Base-by-base conservation (phyloP, 2,329 filamentous ascomycete species). In the Seiridium unicorne region DNA sequence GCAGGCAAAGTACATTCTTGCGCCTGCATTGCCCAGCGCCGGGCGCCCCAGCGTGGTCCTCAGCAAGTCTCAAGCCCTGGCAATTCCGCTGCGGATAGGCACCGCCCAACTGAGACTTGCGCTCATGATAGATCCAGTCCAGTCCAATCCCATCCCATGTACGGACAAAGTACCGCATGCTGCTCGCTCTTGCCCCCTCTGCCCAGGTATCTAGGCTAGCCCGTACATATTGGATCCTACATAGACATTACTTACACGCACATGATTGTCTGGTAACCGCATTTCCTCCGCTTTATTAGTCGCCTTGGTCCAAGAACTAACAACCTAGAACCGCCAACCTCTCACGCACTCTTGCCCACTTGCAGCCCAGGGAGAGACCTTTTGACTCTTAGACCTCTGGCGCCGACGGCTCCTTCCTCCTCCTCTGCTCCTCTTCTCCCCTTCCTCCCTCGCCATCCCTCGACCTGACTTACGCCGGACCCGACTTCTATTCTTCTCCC, bases 51-150 rank as follows among this genome's bases (percentile, higher is more conserved):
- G 46, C 46, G 46, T n/a, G 7, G 13, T 7, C 46, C 46, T 7
- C 8, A 7, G 6, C 11, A 31, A 48, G 7, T 7, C 51, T 6
- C 11, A 44, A 55, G 36, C 36, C 51, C 51, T 40, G 34, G 34
- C 44, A 57, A 44, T 59, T 49, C 49, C 57, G 51, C 51, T 57
- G 59, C 59, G 55, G 53, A 46, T 57, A 60, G 59, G 47, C 47
- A 60, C 59, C 18, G 59, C 59, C 59, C 59, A 49, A 60, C 59
- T 58, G 55, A 60, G 59, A 60, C 59, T 60, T 60, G 54, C 46
- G 8, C 8, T 31, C 36, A 32, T 18, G 32, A 55, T 55, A 55
- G 51, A 55, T 55, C 51, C 51, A 55, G n/a, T 48, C 32, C 51
- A 6, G 9, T 31, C 6, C 51, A 55, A 31, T 48, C 32, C 51